phyloP scores from a whole-genome alignment of 441 rosid genomes.

The Gossypium aridum region DNA sequence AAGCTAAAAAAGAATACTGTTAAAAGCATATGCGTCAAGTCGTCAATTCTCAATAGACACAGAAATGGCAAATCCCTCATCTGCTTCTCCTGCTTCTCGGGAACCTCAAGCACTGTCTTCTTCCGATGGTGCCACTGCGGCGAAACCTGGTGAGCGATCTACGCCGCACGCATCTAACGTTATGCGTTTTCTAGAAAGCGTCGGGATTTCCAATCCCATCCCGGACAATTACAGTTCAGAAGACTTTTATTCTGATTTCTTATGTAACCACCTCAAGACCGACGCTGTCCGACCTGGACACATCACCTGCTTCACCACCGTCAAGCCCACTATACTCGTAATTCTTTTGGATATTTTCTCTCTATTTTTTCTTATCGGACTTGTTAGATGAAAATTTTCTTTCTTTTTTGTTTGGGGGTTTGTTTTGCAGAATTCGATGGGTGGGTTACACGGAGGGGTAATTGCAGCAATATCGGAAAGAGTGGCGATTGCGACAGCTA shows the following conservation, averaged over 20 bases:
- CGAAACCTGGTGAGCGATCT: conserved; percentile 25
- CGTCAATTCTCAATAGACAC: background rate
- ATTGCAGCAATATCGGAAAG: conserved; percentile 72
- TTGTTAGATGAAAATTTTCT: background rate
- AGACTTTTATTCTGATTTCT: conserved; percentile 46
- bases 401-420: background rate
- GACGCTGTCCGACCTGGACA: conserved; percentile 46
- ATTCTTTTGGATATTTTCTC: conserved; percentile 1
- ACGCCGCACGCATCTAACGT: background rate
- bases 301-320: conserved; percentile 53
- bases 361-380: background rate
- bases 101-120: background rate
- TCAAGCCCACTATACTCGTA: conserved; percentile 51
- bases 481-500: conserved; percentile 55
- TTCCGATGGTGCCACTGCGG: conserved; percentile 7
- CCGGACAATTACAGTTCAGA: conserved; percentile 24
- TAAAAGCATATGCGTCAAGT: background rate
- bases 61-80: conserved; percentile 11
- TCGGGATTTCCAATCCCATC: conserved; percentile 24
- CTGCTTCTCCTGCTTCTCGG: background rate
- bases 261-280: conserved; percentile 35
- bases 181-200: conserved; percentile 21
- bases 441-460: conserved; percentile 69
- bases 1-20: background rate
- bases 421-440: conserved; percentile 41